Evolutionary conservation across 208 protist species (phyloP).

Genomic region (Spongospora subterranea): DNA sequence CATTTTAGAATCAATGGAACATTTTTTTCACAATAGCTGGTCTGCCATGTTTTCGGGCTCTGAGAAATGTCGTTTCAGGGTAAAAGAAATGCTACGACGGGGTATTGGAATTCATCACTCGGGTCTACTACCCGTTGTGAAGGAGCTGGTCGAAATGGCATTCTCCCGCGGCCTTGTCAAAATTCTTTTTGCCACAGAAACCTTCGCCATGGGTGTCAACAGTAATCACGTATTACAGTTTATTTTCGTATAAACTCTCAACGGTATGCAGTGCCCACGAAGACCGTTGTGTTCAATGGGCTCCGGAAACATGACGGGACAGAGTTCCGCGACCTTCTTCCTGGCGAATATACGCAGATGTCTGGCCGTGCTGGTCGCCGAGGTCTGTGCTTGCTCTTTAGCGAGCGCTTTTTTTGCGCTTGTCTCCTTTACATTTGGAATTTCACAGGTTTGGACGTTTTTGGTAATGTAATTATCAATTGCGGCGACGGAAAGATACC

Average conservation of each 20-base stretch:
- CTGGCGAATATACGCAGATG: constrained; percentile 82
- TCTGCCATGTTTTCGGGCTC: not conserved
- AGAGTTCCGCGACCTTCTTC: constrained; percentile 79
- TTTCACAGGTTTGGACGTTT: constrained; percentile 74
- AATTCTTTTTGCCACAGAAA: constrained; percentile 98
- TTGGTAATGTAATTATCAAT: constrained; percentile 83
- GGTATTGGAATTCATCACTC: constrained; percentile 99
- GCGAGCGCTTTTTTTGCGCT: no score
- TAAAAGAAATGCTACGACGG: constrained; percentile 79
- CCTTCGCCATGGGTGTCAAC: constrained; percentile 99
- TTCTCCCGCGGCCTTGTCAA: constrained; percentile 90
- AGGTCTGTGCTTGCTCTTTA: constrained; percentile 60
- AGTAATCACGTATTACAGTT: constrained; percentile 88
- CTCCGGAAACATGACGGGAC: constrained; percentile 98
- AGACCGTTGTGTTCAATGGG: constrained; percentile 96
- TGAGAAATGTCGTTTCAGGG: not conserved
- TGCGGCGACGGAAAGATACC: constrained; percentile 72
- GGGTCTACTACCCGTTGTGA: constrained; percentile 98
- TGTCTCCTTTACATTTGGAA: no score
- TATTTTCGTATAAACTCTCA: not conserved
- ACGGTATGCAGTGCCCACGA: constrained; percentile 22
- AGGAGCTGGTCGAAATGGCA: constrained; percentile 99
- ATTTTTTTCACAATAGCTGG: no score
- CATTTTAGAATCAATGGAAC: no score
- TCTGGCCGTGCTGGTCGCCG: constrained; percentile 82